These are phyloP conservation scores for Xylaria sp. DNA, from an alignment of 2,329 filamentous ascomycete species.

Conservation along the genomic window DNA sequence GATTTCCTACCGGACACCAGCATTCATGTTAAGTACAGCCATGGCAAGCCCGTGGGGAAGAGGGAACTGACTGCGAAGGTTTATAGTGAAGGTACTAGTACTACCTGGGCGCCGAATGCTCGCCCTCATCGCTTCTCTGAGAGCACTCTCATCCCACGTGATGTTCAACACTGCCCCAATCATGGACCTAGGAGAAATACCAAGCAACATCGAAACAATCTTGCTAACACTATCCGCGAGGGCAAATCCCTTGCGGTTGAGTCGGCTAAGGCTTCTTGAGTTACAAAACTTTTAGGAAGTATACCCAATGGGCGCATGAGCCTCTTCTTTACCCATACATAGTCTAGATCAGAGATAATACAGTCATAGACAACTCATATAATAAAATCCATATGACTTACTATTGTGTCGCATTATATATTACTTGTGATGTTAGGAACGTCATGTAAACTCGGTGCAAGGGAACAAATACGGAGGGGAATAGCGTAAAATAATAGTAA, in stretches of 20 bases:
- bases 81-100: background rate
- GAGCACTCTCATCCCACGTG: background rate
- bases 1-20: constrained; percentile 3
- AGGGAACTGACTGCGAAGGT: background rate
- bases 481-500: too few species aligned
- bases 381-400: too few species aligned
- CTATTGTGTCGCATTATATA: too few species aligned
- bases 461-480: too few species aligned
- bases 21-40: background rate
- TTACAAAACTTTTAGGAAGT: background rate
- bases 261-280: background rate
- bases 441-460: too few species aligned
- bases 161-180: background rate
- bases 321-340: too few species aligned
- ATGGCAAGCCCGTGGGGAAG: constrained; percentile 8
- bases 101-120: background rate
- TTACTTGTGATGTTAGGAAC: too few species aligned
- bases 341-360: too few species aligned
- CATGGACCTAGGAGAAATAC: background rate
- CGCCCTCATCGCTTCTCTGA: constrained; percentile 14
- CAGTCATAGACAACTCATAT: too few species aligned
- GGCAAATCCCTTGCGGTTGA: background rate
- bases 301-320: background rate
- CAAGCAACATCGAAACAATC: background rate
- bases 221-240: background rate